Evolutionary conservation across 305 asterid species (phyloP), one percentile per base, ranked within the genome.

Genomic region (Fraxinus greggii): DNA sequence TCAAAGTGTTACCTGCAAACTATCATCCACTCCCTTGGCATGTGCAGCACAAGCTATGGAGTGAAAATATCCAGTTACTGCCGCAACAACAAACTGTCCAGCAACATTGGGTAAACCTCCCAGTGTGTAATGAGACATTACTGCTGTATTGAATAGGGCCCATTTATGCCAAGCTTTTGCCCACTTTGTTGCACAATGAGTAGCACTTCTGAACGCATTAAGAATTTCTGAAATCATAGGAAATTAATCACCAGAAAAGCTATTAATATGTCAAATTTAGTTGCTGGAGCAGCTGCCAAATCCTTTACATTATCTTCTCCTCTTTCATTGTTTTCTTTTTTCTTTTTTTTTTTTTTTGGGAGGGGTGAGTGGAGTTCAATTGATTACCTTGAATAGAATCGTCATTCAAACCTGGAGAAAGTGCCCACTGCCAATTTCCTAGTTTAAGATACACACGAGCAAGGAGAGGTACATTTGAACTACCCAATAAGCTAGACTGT

Each of bases 61-160:
- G 87, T 94, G 99, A 88, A 97, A 97, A 88, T 97, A 97, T 80
- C 99, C 99, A 82, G 92, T 93, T 82, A 97, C 98, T 35, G 99
- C 99, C 86, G 98, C 95, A 85, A 94, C 98, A 85, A 97, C 98
- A 76, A 88, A 97, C 87, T 94, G 97, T 70, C 91, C 87, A 76
- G 98, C 96, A 85, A 85, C 61, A 88, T 87, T 86, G 26, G 93
- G 88, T 83, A 86, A 88, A 79, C 95, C 91, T 90, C 98, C 89
- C 86, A 89, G 84, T 29, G 97, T 93, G 87, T 94, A 97, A 88
- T 94, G 97, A 82, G 99, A 97, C 99, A 97, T 97, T 85, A 93
- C 99, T 75, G 98, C 98, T 54, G 99, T 97, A 75, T 97, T 97
- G 86, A 94, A 97, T 79, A 93, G 98, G 40, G 99, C 99, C 99